Evolutionary conservation across 2,329 filamentous ascomycete genomes (phyloP).

Genomic region (Diaporthe longicolla): DNA sequence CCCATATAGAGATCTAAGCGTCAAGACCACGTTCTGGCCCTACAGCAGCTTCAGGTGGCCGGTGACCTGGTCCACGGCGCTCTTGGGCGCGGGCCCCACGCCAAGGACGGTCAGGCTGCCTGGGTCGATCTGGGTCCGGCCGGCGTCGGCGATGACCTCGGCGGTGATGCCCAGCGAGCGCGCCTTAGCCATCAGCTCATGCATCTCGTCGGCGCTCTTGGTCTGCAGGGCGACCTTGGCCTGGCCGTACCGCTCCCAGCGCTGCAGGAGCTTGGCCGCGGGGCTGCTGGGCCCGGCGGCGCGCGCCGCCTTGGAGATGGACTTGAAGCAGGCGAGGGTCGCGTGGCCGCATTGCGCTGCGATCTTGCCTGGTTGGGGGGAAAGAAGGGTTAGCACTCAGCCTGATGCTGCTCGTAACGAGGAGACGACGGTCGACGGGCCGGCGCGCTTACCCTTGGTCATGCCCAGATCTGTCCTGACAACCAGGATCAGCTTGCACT

Average conservation of each 20-base stretch:
- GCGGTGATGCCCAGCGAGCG: constrained; percentile 88
- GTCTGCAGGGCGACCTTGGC: constrained; percentile 94
- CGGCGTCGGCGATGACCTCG: constrained; percentile 94
- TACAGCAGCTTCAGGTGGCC: constrained; percentile 87
- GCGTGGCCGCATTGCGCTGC: constrained; percentile 95
- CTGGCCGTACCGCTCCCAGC: constrained; percentile 90
- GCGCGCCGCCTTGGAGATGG: constrained; percentile 71
- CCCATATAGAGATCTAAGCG: background rate
- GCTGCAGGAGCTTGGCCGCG: constrained; percentile 76
- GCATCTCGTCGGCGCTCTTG: constrained; percentile 87
- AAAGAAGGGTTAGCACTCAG: background rate
- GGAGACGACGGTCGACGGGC: background rate
- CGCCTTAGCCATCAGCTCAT: constrained; percentile 81
- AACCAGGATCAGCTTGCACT: constrained; percentile 94
- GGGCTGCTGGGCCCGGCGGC: constrained; percentile 63
- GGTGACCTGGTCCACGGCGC: constrained; percentile 87
- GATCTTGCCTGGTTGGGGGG: constrained; percentile 81
- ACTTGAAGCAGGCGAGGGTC: constrained; percentile 97
- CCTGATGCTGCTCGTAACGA: no score
- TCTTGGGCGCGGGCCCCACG: constrained; percentile 85
- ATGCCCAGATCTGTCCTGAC: constrained; percentile 96
- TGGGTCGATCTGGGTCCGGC: constrained; percentile 94
- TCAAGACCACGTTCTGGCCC: background rate
- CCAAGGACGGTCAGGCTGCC: constrained; percentile 95
- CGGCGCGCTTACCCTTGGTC: constrained; percentile 82